Conservation (phyloP, 1,284 basidiomycete species). For the Leccinum angustisporum region DNA sequence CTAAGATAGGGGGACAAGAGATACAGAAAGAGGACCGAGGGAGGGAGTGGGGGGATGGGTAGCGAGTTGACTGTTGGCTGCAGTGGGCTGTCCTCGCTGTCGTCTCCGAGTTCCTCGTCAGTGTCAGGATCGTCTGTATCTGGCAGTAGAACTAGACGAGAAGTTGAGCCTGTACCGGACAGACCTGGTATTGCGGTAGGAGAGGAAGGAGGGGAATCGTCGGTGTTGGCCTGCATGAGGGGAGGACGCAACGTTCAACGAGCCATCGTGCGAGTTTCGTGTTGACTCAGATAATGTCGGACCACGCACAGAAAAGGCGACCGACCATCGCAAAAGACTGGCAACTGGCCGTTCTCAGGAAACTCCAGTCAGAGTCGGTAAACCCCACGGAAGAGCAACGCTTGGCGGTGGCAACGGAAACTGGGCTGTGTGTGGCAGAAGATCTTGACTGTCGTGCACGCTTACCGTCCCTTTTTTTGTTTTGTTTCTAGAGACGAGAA, state of each 20-base stretch:
- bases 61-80: slow-evolving; percentile 45
- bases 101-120: slow-evolving; percentile 39
- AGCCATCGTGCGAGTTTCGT: slow-evolving; percentile 18
- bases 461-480: slow-evolving; percentile 1
- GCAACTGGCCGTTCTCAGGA: slow-evolving; percentile 33
- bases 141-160: slow-evolving; percentile 64
- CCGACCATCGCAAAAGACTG: slow-evolving; percentile 28
- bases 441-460: slow-evolving; percentile 1
- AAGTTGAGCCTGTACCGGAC: slow-evolving; percentile 31
- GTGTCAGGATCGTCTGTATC: slow-evolving; percentile 52
- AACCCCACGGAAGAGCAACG: slow-evolving; percentile 27
- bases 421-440: slow-evolving; percentile 31
- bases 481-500: slow-evolving; percentile 22
- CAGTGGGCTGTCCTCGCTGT: slow-evolving; percentile 36
- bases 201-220: slow-evolving; percentile 5
- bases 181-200: background rate
- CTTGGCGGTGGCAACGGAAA: slow-evolving; percentile 25
- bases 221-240: slow-evolving; percentile 13
- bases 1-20: slow-evolving; percentile 67
- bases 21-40: slow-evolving; percentile 63
- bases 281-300: background rate
- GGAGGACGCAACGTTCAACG: background rate
- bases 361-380: slow-evolving; percentile 21
- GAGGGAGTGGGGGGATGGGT: slow-evolving; percentile 52
- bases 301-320: slow-evolving; percentile 10